phyloP scores from a whole-genome alignment of 2,329 filamentous ascomycete species.

The Hypoxylon sp. region DNA sequence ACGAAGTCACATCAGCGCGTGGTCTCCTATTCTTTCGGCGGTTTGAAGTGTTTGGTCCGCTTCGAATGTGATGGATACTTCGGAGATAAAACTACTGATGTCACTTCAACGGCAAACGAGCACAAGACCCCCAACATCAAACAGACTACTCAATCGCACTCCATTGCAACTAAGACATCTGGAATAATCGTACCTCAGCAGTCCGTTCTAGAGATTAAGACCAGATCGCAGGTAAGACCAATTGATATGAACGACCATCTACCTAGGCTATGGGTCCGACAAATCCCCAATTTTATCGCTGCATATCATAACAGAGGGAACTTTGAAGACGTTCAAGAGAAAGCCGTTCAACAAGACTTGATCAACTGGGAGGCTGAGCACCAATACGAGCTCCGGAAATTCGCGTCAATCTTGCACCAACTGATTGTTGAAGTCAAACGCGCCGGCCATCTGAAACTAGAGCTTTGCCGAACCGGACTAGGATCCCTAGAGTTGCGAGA shows the following conservation, averaged over 20 bases:
- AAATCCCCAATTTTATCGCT: constrained; percentile 38
- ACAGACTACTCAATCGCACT: neutral
- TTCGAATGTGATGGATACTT: constrained; percentile 40
- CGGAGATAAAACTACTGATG: neutral
- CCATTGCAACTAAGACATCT: constrained; percentile 16
- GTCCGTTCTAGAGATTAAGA: constrained; percentile 41
- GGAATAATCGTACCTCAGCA: constrained; percentile 28
- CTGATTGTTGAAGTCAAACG: constrained; percentile 36
- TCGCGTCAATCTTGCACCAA: constrained; percentile 32
- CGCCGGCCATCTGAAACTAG: constrained; percentile 35
- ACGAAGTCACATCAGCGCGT: constrained; percentile 41
- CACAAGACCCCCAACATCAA: neutral
- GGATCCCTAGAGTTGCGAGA: constrained; percentile 39
- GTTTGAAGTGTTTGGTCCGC: constrained; percentile 38
- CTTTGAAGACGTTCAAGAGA: constrained; percentile 34
- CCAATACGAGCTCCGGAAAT: constrained; percentile 30
- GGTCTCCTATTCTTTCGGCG: constrained; percentile 37
- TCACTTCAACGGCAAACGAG: constrained; percentile 2
- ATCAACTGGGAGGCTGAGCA: constrained; percentile 37
- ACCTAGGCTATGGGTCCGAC: constrained; percentile 40
- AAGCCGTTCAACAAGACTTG: constrained; percentile 21
- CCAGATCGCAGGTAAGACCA: constrained; percentile 22
- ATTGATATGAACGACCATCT: constrained; percentile 35
- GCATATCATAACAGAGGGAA: constrained; percentile 34
- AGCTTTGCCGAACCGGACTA: constrained; percentile 32